Percentiles rank a stretch among this genome's conserved stretches.
These are phyloP conservation scores for Pythium dissimile DNA, from an alignment of 352 stramenopile genomes.

Conservation along the genomic window DNA sequence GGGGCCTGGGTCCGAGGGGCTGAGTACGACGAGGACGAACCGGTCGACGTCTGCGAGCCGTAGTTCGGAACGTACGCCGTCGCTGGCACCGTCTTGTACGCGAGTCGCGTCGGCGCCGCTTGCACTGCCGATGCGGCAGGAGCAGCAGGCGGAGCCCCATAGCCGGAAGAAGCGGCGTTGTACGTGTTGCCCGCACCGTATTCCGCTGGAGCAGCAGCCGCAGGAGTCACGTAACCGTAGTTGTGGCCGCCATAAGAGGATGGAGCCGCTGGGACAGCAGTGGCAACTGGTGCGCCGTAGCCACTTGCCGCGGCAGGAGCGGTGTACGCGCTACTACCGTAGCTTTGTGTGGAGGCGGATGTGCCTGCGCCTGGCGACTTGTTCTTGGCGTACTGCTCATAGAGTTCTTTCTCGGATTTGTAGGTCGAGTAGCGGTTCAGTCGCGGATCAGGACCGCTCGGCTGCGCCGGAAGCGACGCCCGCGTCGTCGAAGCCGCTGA, in stretches of 20 bases:
- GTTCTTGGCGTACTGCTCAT: conserved; percentile 67
- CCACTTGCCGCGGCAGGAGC: conserved; percentile 7
- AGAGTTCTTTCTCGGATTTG: conserved; percentile 79
- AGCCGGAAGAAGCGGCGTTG: conserved; percentile 11
- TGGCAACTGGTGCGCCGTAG: conserved; percentile 16
- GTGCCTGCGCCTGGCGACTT: conserved; percentile 7
- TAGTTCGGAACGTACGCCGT: conserved; percentile 22
- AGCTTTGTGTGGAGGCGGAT: conserved; percentile 1
- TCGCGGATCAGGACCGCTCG: conserved; percentile 50
- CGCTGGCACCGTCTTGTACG: conserved; percentile 28
- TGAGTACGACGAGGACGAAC: conserved; percentile 9
- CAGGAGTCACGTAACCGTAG: neutral
- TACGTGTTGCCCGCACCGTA: conserved; percentile 11
- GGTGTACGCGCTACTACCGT: conserved; percentile 5
- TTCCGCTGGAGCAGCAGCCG: neutral
- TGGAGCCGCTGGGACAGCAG: conserved; percentile 1
- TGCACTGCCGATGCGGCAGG: no score
- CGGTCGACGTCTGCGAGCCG: conserved; percentile 3
- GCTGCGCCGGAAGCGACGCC: conserved; percentile 27
- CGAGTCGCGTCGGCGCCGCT: conserved; percentile 6
- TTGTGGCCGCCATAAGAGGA: neutral
- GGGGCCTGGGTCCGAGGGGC: conserved; percentile 34
- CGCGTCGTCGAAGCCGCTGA: conserved; percentile 19
- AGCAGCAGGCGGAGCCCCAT: neutral
- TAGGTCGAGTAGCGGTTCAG: conserved; percentile 68